phyloP scores from a whole-genome alignment of 176 grass and related monocot species.

The Oryza glaberrima region DNA sequence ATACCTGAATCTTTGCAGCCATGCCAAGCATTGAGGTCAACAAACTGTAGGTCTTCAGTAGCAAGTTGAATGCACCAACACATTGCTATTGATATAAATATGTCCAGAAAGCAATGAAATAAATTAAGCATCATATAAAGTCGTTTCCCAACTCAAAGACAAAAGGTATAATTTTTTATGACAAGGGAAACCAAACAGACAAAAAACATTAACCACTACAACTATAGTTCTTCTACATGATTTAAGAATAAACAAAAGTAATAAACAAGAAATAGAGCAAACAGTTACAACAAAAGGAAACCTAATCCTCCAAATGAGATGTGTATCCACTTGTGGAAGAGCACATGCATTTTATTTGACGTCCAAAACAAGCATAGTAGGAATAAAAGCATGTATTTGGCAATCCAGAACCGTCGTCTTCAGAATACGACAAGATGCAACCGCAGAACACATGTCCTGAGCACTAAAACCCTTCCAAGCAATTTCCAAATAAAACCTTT shows the following conservation, averaged over 20 bases:
- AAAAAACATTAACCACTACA: background rate
- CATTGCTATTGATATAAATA: slow-evolving; percentile 9
- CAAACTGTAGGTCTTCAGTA: background rate
- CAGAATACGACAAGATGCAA: background rate
- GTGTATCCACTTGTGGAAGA: background rate
- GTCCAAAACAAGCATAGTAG: background rate
- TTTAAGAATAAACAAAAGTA: background rate
- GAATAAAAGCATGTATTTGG: background rate
- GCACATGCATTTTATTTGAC: background rate
- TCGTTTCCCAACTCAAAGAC: background rate
- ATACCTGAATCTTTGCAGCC: slow-evolving; percentile 8
- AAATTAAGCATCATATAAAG: background rate
- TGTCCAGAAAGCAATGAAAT: background rate
- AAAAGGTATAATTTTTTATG: background rate
- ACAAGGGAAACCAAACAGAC: background rate
- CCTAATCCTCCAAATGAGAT: background rate
- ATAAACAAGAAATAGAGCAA: background rate
- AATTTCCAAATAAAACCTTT: background rate
- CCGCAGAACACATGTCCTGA: background rate
- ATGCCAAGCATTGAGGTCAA: background rate
- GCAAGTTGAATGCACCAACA: background rate
- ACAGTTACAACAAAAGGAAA: background rate
- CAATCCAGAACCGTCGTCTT: background rate
- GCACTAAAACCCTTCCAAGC: background rate
- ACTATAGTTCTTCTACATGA: background rate